Percentiles rank a stretch among this genome's conserved stretches.
Conservation (phyloP, 2,329 filamentous ascomycete species). For the Rhynchosporium agropyri region DNA sequence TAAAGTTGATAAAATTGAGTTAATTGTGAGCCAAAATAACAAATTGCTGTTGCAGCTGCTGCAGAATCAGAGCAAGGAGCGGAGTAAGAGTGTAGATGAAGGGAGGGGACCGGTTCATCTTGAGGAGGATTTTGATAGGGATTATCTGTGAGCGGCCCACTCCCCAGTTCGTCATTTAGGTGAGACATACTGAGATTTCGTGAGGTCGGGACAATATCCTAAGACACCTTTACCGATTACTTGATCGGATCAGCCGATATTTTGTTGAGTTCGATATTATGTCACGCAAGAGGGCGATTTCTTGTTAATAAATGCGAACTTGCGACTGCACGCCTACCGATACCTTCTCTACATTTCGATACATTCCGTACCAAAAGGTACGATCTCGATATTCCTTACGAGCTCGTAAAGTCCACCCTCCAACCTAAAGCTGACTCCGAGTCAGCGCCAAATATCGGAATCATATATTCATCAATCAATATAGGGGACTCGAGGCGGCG, state of each 20-base stretch:
- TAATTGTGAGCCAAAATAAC: slow-evolving; percentile 41
- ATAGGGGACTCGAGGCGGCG: not conserved
- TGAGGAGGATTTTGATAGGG: slow-evolving; percentile 42
- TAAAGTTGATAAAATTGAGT: slow-evolving; percentile 42
- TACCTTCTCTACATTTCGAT: too few species aligned
- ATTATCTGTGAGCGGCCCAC: slow-evolving; percentile 41
- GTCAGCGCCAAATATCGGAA: too few species aligned
- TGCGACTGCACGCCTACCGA: too few species aligned
- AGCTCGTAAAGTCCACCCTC: too few species aligned
- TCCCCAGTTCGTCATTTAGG: slow-evolving; percentile 21
- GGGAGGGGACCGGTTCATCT: slow-evolving; percentile 42
- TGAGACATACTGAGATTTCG: slow-evolving; percentile 33
- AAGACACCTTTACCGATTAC: slow-evolving; percentile 40
- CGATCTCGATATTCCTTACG: too few species aligned
- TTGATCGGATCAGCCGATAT: slow-evolving; percentile 20
- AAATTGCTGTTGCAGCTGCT: slow-evolving; percentile 41
- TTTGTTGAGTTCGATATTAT: not conserved
- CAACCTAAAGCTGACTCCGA: too few species aligned
- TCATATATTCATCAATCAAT: too few species aligned
- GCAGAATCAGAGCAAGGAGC: slow-evolving; percentile 36
- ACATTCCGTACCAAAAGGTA: too few species aligned
- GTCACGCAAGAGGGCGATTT: not conserved
- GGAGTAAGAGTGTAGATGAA: slow-evolving; percentile 37
- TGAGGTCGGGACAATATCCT: slow-evolving; percentile 39
- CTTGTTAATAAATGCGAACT: too few species aligned